Percentiles rank a stretch among this genome's conserved stretches.
phyloP scores from a whole-genome alignment of 2,329 filamentous ascomycete genomes.

The Diaporthe capsici region DNA sequence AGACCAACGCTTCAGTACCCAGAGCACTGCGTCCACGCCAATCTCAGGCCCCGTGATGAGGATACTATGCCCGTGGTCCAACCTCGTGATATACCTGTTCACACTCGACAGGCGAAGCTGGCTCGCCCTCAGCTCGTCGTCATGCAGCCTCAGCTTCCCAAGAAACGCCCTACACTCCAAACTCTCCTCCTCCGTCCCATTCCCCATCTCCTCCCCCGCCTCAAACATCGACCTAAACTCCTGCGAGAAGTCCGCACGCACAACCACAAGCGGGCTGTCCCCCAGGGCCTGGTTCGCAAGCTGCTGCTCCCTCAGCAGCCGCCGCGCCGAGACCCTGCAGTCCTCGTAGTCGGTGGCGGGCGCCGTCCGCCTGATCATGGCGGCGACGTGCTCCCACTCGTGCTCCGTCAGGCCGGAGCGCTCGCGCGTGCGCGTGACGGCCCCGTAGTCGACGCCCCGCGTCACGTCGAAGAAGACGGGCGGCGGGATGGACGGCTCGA shows the following conservation, averaged over 20 bases:
- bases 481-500: constrained; percentile 23
- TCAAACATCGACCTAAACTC: constrained; percentile 21
- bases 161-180: constrained; percentile 19
- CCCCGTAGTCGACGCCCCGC: neutral
- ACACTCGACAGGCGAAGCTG: constrained; percentile 20
- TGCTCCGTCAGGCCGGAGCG: constrained; percentile 16
- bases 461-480: constrained; percentile 7
- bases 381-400: constrained; percentile 7
- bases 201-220: constrained; percentile 3
- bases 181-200: constrained; percentile 8
- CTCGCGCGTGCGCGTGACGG: constrained; percentile 17
- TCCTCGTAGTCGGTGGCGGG: neutral
- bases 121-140: constrained; percentile 18
- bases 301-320: constrained; percentile 23
- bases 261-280: neutral
- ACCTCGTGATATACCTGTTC: constrained; percentile 21
- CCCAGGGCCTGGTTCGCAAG: constrained; percentile 1
- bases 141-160: constrained; percentile 8
- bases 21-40: constrained; percentile 13
- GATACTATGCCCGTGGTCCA: constrained; percentile 14
- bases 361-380: constrained; percentile 8
- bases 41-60: constrained; percentile 8
- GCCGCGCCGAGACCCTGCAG: constrained; percentile 8
- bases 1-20: constrained; percentile 3
- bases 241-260: constrained; percentile 23